phyloP scores from a whole-genome alignment of 805 yeast species.

The Sporopachydermia quercuum region DNA sequence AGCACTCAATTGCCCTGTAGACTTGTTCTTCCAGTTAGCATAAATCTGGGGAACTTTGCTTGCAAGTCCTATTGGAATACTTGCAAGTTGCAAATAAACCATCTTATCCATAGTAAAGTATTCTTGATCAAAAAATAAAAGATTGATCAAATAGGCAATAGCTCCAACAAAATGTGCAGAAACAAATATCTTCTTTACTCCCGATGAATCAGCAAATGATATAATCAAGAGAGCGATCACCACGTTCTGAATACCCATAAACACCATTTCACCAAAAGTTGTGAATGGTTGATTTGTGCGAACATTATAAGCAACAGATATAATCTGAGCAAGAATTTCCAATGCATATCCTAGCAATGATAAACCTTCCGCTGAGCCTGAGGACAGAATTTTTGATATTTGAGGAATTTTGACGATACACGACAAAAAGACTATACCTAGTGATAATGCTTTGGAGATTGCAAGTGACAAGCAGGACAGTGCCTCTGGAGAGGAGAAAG shows the following conservation, averaged over 20 bases:
- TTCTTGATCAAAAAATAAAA: slow-evolving; percentile 11
- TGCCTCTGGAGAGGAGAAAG: neutral
- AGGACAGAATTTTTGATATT: slow-evolving; percentile 18
- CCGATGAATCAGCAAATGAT: neutral
- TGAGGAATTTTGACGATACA: slow-evolving; percentile 28
- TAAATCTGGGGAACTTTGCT: slow-evolving; percentile 28
- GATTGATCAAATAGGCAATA: slow-evolving; percentile 8
- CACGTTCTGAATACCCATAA: slow-evolving; percentile 22
- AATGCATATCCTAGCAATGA: slow-evolving; percentile 19
- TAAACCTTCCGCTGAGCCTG: slow-evolving; percentile 21
- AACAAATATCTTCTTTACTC: neutral
- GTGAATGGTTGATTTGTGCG: slow-evolving; percentile 21
- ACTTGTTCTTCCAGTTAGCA: slow-evolving; percentile 20
- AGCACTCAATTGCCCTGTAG: slow-evolving; percentile 28
- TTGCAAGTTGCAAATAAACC: slow-evolving; percentile 16
- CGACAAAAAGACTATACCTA: slow-evolving; percentile 22
- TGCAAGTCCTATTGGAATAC: slow-evolving; percentile 22
- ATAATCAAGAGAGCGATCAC: slow-evolving; percentile 18
- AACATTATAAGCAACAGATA: slow-evolving; percentile 22
- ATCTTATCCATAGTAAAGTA: slow-evolving; percentile 4
- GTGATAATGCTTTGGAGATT: slow-evolving; percentile 19
- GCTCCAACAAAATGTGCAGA: slow-evolving; percentile 9
- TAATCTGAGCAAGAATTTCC: slow-evolving; percentile 20
- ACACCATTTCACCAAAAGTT: slow-evolving; percentile 25
- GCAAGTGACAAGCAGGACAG: slow-evolving; percentile 9